phyloP scores from a whole-genome alignment of 2,329 filamentous ascomycete species.

The Trichoderma afroharzianum region DNA sequence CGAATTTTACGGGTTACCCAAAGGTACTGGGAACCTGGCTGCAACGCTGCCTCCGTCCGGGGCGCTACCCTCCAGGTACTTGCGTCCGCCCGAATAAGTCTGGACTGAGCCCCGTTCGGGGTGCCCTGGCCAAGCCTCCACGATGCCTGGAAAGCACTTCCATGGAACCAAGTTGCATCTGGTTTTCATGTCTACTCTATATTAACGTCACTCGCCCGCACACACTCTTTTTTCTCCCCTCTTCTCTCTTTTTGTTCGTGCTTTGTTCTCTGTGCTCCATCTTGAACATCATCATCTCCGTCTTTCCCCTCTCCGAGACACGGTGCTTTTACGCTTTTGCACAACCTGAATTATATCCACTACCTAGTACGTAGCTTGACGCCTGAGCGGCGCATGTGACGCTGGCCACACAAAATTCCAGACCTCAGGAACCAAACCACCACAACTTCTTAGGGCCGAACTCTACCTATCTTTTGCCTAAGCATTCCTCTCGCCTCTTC shows the following conservation, averaged over 20 bases:
- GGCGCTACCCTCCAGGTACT: not conserved
- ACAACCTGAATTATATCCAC: not conserved
- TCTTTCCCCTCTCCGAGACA: not conserved
- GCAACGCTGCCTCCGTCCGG: not conserved
- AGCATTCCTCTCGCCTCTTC: not conserved
- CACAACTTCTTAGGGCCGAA: not conserved
- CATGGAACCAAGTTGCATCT: not conserved
- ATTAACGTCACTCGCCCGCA: not conserved
- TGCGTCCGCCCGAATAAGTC: not conserved
- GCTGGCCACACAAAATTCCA: conserved; percentile 2
- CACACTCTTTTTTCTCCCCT: not conserved
- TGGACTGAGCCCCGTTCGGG: not conserved
- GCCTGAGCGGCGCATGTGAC: conserved; percentile 11
- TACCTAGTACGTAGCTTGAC: not conserved
- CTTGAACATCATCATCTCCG: not conserved
- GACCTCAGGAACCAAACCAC: conserved; percentile 8
- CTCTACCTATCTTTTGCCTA: not conserved
- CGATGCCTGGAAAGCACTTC: not conserved
- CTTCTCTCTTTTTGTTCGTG: not conserved
- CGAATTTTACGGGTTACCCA: not conserved
- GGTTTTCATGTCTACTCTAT: not conserved
- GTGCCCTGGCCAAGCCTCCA: not conserved
- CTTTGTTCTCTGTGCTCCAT: not conserved
- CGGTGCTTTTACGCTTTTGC: not conserved
- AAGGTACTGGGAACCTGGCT: not conserved